phyloP scores from a whole-genome alignment of 1,284 basidiomycete genomes.

The Amylostereum chailletii region DNA sequence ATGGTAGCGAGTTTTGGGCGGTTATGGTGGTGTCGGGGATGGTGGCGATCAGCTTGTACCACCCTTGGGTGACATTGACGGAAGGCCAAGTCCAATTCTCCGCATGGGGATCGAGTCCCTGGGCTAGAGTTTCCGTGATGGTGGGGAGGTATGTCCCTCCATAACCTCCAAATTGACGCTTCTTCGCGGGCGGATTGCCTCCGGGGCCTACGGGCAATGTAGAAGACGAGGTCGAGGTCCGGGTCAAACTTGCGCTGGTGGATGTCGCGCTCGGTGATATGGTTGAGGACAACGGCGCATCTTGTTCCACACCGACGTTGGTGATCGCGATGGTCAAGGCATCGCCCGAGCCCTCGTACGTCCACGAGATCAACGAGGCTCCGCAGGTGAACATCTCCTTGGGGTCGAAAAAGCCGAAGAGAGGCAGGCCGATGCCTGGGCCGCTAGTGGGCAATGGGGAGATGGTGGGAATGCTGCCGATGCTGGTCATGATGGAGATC shows the following conservation, averaged over 20 bases:
- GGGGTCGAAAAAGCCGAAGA: slow-evolving; percentile 9
- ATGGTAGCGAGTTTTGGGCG: slow-evolving; percentile 9
- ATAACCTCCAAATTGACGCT: slow-evolving; percentile 7
- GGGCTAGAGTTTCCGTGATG: slow-evolving; percentile 6
- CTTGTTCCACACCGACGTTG: slow-evolving; percentile 8
- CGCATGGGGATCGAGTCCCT: slow-evolving; percentile 7
- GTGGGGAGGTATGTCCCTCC: slow-evolving; percentile 3
- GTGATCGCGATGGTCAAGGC: slow-evolving; percentile 10
- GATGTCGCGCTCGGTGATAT: neutral
- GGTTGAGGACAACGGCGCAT: neutral
- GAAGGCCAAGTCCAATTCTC: slow-evolving; percentile 13
- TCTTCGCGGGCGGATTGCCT: neutral
- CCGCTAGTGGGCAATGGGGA: slow-evolving; percentile 4
- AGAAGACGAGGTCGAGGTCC: neutral
- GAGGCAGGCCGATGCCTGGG: neutral
- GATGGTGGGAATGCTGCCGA: neutral
- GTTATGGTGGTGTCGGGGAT: neutral
- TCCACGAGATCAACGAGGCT: slow-evolving; percentile 12
- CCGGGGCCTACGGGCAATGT: neutral
- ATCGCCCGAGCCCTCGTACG: slow-evolving; percentile 7
- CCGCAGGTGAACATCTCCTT: slow-evolving; percentile 13
- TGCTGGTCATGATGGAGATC: neutral
- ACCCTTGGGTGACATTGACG: slow-evolving; percentile 18
- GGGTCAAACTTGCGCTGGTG: neutral
- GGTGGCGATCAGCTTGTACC: slow-evolving; percentile 15